phyloP scores from a whole-genome alignment of 176 grass and related monocot genomes.

The Lolium rigidum region DNA sequence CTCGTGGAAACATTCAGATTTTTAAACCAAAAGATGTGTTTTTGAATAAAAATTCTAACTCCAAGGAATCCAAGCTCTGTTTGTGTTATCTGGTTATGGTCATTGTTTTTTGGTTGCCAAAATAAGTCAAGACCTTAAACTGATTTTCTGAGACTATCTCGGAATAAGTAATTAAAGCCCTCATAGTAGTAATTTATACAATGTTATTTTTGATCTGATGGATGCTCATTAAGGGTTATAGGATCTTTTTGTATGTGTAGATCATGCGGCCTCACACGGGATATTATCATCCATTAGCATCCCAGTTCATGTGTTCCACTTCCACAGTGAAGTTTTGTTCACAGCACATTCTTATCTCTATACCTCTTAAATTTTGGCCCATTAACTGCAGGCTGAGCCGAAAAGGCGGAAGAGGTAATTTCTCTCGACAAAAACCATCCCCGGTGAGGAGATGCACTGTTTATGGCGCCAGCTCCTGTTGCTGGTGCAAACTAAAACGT shows the following conservation, averaged over 20 bases:
- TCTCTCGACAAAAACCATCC: conserved; percentile 15
- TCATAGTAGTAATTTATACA: not conserved
- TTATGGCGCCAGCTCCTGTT: conserved; percentile 43
- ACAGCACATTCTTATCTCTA: not conserved
- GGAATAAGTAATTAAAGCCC: no score
- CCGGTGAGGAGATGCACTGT: conserved; percentile 36
- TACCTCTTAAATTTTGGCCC: not conserved
- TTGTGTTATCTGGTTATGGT: no score
- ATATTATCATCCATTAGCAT: not conserved
- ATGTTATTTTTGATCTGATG: no score
- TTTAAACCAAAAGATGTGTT: no score
- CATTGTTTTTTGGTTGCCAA: no score
- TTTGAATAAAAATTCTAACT: no score
- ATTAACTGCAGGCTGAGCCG: conserved; percentile 61
- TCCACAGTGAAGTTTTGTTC: not conserved
- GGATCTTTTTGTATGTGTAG: not conserved
- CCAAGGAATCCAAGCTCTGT: no score
- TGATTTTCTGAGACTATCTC: no score
- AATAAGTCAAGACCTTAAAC: no score
- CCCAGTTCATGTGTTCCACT: not conserved
- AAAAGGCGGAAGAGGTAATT: conserved; percentile 81
- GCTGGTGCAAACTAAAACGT: conserved; percentile 46
- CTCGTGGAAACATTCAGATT: no score
- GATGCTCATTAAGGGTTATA: not conserved
- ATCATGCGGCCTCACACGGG: not conserved